These are phyloP conservation scores for Mycena latifolia DNA, from an alignment of 768 basidiomycete genomes.

Conservation along the genomic window DNA sequence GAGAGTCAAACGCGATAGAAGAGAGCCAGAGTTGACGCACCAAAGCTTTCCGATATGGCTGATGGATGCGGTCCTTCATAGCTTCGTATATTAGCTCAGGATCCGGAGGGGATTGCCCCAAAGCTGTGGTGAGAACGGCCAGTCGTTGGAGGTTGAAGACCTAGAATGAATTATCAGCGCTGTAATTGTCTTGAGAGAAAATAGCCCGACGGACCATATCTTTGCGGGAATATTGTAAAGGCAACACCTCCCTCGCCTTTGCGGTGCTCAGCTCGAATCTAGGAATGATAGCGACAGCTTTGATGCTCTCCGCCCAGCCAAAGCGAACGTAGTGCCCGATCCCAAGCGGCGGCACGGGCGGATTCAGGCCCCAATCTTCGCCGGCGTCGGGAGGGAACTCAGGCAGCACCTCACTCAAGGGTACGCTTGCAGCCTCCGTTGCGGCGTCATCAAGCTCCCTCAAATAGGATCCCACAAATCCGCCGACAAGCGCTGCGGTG, in stretches of 20 bases:
- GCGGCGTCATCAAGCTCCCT: slow-evolving; percentile 88
- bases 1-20: slow-evolving; percentile 1
- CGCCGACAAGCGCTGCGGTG: slow-evolving; percentile 95
- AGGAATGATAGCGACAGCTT: slow-evolving; percentile 94
- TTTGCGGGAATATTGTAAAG: slow-evolving; percentile 84
- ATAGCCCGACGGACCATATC: slow-evolving; percentile 78
- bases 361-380: slow-evolving; percentile 90
- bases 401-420: slow-evolving; percentile 94
- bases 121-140: slow-evolving; percentile 95
- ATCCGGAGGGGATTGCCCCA: slow-evolving; percentile 92
- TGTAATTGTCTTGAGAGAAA: slow-evolving; percentile 13
- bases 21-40: slow-evolving; percentile 58
- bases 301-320: slow-evolving; percentile 86
- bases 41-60: slow-evolving; percentile 92
- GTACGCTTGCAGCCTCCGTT: slow-evolving; percentile 87
- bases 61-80: slow-evolving; percentile 98
- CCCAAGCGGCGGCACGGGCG: slow-evolving; percentile 88
- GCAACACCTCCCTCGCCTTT: slow-evolving; percentile 92
- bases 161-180: slow-evolving; percentile 53
- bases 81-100: slow-evolving; percentile 98
- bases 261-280: slow-evolving; percentile 97
- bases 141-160: slow-evolving; percentile 98
- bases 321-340: slow-evolving; percentile 97
- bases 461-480: slow-evolving; percentile 97
- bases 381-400: slow-evolving; percentile 96